Conservation (phyloP, 2,329 filamentous ascomycete species). For the Epichloe sp. region DNA sequence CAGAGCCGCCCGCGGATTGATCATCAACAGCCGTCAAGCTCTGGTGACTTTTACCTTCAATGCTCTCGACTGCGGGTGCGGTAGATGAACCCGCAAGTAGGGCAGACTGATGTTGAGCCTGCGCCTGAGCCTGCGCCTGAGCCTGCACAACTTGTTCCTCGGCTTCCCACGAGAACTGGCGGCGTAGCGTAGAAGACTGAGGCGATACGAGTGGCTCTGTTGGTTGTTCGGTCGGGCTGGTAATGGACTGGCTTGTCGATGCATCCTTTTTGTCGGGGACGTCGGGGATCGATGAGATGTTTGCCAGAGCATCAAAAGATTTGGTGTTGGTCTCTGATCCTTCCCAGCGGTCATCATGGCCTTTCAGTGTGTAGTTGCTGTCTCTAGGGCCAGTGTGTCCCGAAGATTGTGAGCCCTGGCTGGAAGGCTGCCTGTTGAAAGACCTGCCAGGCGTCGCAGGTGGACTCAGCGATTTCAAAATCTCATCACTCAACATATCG, state of each 20-base stretch:
- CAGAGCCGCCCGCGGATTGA: neutral
- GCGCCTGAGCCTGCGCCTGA: constrained; percentile 2
- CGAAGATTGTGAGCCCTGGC: constrained; percentile 10
- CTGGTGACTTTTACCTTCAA: neutral
- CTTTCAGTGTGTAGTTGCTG: constrained; percentile 50
- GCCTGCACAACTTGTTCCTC: constrained; percentile 18
- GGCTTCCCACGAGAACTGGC: constrained; percentile 27
- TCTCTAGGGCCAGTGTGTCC: constrained; percentile 25
- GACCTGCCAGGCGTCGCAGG: constrained; percentile 15
- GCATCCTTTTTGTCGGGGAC: neutral
- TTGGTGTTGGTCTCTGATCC: constrained; percentile 16
- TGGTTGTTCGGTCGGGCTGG: neutral
- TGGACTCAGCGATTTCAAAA: constrained; percentile 54
- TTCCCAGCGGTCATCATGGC: constrained; percentile 57
- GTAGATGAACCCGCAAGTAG: neutral
- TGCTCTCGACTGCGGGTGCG: neutral
- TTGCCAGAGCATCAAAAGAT: neutral
- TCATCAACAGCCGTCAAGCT: neutral
- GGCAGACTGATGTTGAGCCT: neutral
- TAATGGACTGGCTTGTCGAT: neutral
- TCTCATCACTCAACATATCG: constrained; percentile 60
- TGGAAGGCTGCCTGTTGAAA: constrained; percentile 7
- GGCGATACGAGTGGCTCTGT: constrained; percentile 1
- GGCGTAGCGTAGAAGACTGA: constrained; percentile 9
- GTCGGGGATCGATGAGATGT: neutral